A percentile compares a stretch with the other conserved stretches of the same genome.
Conservation (phyloP, 2,329 filamentous ascomycete species). For the Cladosporium sp. region DNA sequence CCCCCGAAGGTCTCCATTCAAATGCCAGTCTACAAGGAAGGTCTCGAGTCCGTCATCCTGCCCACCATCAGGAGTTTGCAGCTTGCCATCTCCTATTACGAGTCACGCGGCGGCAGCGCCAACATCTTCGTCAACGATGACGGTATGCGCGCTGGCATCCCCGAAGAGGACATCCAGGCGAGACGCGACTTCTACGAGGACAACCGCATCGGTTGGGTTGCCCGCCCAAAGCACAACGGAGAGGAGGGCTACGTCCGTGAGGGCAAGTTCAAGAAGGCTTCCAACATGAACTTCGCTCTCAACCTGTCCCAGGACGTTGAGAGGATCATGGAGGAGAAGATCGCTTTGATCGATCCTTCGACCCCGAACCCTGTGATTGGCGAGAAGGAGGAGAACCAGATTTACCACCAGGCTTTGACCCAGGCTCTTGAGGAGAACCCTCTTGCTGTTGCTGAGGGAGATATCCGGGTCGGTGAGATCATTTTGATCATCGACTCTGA, state of each 20-base stretch:
- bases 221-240: constrained; percentile 54
- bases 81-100: constrained; percentile 74
- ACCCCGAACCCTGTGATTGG: constrained; percentile 59
- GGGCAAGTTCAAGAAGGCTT: constrained; percentile 70
- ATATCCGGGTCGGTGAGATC: constrained; percentile 63
- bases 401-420: constrained; percentile 64
- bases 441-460: constrained; percentile 65
- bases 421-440: constrained; percentile 64
- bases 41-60: constrained; percentile 70
- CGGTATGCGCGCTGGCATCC: constrained; percentile 65
- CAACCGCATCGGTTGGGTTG: constrained; percentile 53
- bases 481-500: constrained; percentile 71
- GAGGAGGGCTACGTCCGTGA: constrained; percentile 56
- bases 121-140: constrained; percentile 79
- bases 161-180: constrained; percentile 46
- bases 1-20: constrained; percentile 76
- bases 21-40: constrained; percentile 87
- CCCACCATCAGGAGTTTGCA: constrained; percentile 78
- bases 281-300: constrained; percentile 69
- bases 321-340: constrained; percentile 58
- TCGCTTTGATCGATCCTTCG: constrained; percentile 55
- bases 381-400: constrained; percentile 63
- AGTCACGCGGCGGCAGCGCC: constrained; percentile 76
- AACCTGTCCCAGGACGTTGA: constrained; percentile 60
- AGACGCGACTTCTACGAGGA: constrained; percentile 54